phyloP scores from a whole-genome alignment of 164 flowering plant species.

The Annona squamosa region DNA sequence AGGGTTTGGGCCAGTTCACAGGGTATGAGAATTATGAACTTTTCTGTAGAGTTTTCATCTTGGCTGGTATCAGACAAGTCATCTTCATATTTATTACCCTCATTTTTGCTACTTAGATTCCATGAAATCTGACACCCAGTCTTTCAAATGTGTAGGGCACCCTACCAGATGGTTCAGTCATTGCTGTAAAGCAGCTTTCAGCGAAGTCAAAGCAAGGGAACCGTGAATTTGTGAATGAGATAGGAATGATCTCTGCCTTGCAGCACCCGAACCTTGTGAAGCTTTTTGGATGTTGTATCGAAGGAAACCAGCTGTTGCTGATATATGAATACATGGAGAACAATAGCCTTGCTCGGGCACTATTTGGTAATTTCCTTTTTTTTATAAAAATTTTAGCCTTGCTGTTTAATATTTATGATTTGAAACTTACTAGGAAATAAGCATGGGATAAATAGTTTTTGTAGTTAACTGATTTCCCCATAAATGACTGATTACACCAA shows the following conservation, averaged over 20 bases:
- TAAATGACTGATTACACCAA: neutral
- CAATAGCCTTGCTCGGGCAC: conserved; percentile 48
- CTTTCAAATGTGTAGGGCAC: conserved; percentile 13
- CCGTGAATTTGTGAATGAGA: conserved; percentile 63
- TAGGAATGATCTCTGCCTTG: conserved; percentile 53
- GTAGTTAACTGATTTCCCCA: neutral
- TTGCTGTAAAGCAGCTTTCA: conserved; percentile 67
- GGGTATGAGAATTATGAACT: conserved; percentile 31
- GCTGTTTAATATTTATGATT: neutral
- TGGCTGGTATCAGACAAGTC: neutral
- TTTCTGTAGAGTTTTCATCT: neutral
- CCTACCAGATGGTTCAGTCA: conserved; percentile 40
- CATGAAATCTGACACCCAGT: conserved; percentile 4
- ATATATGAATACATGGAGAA: conserved; percentile 62
- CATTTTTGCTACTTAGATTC: too few relatives aligned
- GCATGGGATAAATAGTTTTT: neutral
- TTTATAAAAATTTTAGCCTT: too few relatives aligned
- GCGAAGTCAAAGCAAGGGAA: conserved; percentile 59
- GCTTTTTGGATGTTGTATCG: conserved; percentile 54
- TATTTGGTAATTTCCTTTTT: conserved; percentile 33
- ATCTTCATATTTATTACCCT: neutral
- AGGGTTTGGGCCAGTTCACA: conserved; percentile 80
- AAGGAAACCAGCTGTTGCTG: conserved; percentile 44
- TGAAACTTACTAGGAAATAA: neutral
- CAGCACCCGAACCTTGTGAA: conserved; percentile 62